Evolutionary conservation across 1,139 yeast genomes (phyloP).

Genomic region (Candida sanyaensis): DNA sequence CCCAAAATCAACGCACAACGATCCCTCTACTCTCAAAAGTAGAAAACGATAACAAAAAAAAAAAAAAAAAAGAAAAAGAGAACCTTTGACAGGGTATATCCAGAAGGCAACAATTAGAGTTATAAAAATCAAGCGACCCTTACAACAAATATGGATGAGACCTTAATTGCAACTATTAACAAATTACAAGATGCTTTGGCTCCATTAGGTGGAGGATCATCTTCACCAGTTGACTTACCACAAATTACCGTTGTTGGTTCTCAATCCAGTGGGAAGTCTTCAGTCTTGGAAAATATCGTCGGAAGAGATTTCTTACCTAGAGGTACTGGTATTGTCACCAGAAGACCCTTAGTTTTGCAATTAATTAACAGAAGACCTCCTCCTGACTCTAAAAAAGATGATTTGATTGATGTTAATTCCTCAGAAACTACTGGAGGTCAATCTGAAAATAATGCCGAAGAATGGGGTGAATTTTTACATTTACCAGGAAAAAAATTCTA

Average conservation of each 20-base stretch:
- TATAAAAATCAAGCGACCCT: neutral
- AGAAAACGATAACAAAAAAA: slow-evolving; percentile 5
- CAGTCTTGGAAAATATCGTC: slow-evolving; percentile 90
- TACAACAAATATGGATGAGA: slow-evolving; percentile 69
- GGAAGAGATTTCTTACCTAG: slow-evolving; percentile 95
- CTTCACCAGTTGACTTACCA: slow-evolving; percentile 87
- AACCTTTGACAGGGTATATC: neutral
- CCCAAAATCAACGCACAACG: slow-evolving; percentile 1
- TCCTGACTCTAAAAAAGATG: slow-evolving; percentile 20
- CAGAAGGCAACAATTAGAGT: neutral
- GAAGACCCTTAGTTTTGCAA: slow-evolving; percentile 88
- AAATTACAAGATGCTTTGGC: slow-evolving; percentile 93
- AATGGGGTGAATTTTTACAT: slow-evolving; percentile 98
- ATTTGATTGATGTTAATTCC: slow-evolving; percentile 36
- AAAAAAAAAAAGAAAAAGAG: neutral
- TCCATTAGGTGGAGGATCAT: slow-evolving; percentile 85
- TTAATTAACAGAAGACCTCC: slow-evolving; percentile 66
- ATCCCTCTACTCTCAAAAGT: neutral
- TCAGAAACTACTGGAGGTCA: slow-evolving; percentile 46
- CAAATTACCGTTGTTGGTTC: slow-evolving; percentile 97
- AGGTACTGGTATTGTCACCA: slow-evolving; percentile 94
- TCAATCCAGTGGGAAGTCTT: slow-evolving; percentile 91
- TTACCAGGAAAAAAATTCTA: slow-evolving; percentile 85
- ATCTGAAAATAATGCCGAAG: slow-evolving; percentile 80
- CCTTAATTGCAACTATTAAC: slow-evolving; percentile 87